Conservation (phyloP, 345 rosid genomes). For the Xanthoceras sorbifolium region DNA sequence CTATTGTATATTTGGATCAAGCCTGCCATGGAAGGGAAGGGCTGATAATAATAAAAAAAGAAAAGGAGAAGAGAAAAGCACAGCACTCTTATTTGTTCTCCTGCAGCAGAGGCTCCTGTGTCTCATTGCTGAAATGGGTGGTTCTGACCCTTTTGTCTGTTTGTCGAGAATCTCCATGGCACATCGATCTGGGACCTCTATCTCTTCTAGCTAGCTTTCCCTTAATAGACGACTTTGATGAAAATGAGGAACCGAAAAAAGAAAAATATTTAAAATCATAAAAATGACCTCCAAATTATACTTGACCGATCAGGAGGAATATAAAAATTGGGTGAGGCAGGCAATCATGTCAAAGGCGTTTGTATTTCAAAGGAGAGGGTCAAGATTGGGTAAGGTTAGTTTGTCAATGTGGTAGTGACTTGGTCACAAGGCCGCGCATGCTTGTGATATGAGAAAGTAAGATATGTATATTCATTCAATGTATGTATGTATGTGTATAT, state of each 20-base stretch:
- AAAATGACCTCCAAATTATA: slow-evolving; percentile 23
- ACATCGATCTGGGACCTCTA: slow-evolving; percentile 21
- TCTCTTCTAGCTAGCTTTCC: not conserved
- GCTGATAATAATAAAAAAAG: slow-evolving; percentile 6
- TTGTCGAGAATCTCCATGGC: slow-evolving; percentile 53
- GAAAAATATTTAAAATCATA: not conserved
- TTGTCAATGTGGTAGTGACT: slow-evolving; percentile 14
- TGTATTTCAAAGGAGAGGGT: slow-evolving; percentile 5
- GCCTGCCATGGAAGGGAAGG: slow-evolving; percentile 29
- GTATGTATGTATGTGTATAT: no score
- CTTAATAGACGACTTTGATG: not conserved
- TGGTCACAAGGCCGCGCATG: not conserved
- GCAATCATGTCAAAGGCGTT: slow-evolving; percentile 23
- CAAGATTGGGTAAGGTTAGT: slow-evolving; percentile 22
- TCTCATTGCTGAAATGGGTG: slow-evolving; percentile 33
- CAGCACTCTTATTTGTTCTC: slow-evolving; percentile 29
- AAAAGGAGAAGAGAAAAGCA: slow-evolving; percentile 11
- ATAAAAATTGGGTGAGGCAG: slow-evolving; percentile 26
- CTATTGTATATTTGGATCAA: slow-evolving; percentile 33
- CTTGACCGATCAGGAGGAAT: no score
- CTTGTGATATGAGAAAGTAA: not conserved
- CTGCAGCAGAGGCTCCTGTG: slow-evolving; percentile 38
- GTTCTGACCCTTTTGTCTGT: slow-evolving; percentile 45
- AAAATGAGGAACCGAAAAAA: slow-evolving; percentile 2
- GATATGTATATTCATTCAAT: not conserved